Conservation (phyloP, 2,329 filamentous ascomycete genomes). For the Fragosphaeria purpurea region DNA sequence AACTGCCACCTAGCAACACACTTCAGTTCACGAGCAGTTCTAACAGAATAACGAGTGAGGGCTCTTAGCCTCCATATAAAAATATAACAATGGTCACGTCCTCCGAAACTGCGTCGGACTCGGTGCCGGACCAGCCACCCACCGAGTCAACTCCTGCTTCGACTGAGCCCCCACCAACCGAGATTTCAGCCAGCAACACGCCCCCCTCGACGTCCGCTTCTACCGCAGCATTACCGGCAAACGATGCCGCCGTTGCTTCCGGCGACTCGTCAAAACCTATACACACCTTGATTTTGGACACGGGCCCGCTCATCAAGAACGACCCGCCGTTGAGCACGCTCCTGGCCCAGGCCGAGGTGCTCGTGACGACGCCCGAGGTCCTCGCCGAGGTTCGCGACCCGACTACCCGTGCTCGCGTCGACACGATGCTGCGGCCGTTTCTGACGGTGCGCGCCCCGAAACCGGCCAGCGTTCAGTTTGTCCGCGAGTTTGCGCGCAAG, state of each 20-base stretch:
- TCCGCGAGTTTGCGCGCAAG: conserved; percentile 75
- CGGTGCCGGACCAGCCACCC: too few relatives aligned
- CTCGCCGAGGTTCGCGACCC: conserved; percentile 82
- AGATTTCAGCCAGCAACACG: too few relatives aligned
- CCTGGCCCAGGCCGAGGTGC: conserved; percentile 61
- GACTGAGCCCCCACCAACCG: too few relatives aligned
- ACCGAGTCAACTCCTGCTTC: too few relatives aligned
- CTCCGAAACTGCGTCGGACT: too few relatives aligned
- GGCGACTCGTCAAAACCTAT: conserved; percentile 49
- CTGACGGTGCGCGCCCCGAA: conserved; percentile 65
- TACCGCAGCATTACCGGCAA: too few relatives aligned
- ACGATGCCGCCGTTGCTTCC: not conserved
- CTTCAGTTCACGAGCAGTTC: too few relatives aligned
- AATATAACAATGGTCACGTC: too few relatives aligned
- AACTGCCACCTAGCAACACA: too few relatives aligned
- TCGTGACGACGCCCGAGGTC: conserved; percentile 79
- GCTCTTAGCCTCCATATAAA: too few relatives aligned
- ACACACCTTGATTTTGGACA: conserved; percentile 78
- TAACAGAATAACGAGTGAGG: too few relatives aligned
- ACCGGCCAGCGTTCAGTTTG: conserved; percentile 66
- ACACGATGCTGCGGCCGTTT: conserved; percentile 80
- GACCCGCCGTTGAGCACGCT: conserved; percentile 77
- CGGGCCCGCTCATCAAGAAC: conserved; percentile 89
- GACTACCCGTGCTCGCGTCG: conserved; percentile 66
- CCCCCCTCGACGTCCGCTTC: too few relatives aligned